A percentile compares a stretch with the other conserved stretches of the same genome.
These are phyloP conservation scores for Aureobasidium melanogenum DNA, from an alignment of 2,329 filamentous ascomycete species.

Conservation along the genomic window DNA sequence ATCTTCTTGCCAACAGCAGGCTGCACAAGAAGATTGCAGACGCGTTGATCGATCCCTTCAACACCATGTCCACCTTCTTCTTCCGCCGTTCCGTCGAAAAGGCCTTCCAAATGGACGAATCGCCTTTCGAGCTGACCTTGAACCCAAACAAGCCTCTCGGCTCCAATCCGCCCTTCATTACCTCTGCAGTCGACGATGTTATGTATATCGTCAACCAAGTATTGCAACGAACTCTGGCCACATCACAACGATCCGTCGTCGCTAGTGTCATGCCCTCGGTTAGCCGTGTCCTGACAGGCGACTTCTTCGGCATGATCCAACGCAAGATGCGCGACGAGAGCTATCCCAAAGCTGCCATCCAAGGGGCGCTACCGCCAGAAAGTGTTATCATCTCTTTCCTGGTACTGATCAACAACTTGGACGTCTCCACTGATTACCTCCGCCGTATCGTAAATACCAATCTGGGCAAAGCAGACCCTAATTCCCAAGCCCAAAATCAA, in stretches of 20 bases:
- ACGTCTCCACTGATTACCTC: constrained; percentile 85
- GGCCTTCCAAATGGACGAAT: constrained; percentile 91
- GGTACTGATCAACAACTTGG: constrained; percentile 89
- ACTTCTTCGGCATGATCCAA: constrained; percentile 96
- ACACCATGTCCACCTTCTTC: constrained; percentile 90
- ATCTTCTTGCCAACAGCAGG: constrained; percentile 68
- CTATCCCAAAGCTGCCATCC: constrained; percentile 71
- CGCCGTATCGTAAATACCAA: constrained; percentile 70
- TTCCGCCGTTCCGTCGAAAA: constrained; percentile 94
- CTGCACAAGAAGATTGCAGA: constrained; percentile 69
- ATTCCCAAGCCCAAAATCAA: constrained; percentile 28
- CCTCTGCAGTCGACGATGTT: constrained; percentile 91
- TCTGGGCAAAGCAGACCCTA: constrained; percentile 32
- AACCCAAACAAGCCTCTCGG: constrained; percentile 63
- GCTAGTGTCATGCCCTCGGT: constrained; percentile 70
- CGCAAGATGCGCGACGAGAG: constrained; percentile 95
- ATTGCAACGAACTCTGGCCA: constrained; percentile 75
- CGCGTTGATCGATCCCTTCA: constrained; percentile 72
- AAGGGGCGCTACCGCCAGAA: constrained; percentile 78
- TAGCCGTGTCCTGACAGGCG: constrained; percentile 69
- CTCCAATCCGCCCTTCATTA: constrained; percentile 79
- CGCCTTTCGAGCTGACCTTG: constrained; percentile 69
- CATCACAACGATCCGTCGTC: constrained; percentile 71
- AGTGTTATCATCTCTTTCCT: constrained; percentile 83
- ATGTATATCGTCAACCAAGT: constrained; percentile 99